Percentiles rank a stretch among this genome's conserved stretches.
Evolutionary conservation across 108 stramenopile species (phyloP).

Genomic region (Pseudonitzschia pungens): DNA sequence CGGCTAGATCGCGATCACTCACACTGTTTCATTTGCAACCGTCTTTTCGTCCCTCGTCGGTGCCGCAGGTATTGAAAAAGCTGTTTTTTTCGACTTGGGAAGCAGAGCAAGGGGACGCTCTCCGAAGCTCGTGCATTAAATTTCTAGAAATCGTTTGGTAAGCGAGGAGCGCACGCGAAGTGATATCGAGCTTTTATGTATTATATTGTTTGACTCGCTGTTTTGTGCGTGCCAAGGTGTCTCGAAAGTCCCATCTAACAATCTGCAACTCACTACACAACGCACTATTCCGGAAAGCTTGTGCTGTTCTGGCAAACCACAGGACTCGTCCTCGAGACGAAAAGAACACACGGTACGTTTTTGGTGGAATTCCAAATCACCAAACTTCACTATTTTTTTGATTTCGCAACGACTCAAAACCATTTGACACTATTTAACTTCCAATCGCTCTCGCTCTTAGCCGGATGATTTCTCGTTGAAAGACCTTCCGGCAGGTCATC

Average conservation of each 20-base stretch:
- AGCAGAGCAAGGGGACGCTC: conserved; percentile 49
- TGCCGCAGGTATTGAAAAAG: conserved; percentile 47
- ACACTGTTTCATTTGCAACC: not conserved
- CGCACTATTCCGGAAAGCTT: conserved; percentile 22
- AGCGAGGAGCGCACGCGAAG: too few species aligned
- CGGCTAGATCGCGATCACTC: too few species aligned
- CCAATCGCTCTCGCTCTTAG: conserved; percentile 7
- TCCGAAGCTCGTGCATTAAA: conserved; percentile 82
- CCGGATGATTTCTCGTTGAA: conserved; percentile 83
- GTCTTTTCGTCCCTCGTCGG: not conserved
- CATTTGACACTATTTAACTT: not conserved
- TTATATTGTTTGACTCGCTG: too few species aligned
- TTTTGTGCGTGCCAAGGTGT: too few species aligned
- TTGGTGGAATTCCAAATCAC: not conserved
- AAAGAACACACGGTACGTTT: conserved; percentile 40
- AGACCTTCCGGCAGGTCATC: conserved; percentile 87
- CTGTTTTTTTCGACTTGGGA: conserved; percentile 42
- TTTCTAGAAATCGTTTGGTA: conserved; percentile 84
- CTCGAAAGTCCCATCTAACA: too few species aligned
- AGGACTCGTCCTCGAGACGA: conserved; percentile 49
- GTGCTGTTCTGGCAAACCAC: conserved; percentile 74
- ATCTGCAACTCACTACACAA: too few species aligned
- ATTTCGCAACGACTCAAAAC: not conserved
- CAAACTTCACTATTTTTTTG: not conserved
- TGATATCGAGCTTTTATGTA: too few species aligned